Conservation (phyloP, 805 yeast species). For the Sungouiozyma ichnusensis region DNA sequence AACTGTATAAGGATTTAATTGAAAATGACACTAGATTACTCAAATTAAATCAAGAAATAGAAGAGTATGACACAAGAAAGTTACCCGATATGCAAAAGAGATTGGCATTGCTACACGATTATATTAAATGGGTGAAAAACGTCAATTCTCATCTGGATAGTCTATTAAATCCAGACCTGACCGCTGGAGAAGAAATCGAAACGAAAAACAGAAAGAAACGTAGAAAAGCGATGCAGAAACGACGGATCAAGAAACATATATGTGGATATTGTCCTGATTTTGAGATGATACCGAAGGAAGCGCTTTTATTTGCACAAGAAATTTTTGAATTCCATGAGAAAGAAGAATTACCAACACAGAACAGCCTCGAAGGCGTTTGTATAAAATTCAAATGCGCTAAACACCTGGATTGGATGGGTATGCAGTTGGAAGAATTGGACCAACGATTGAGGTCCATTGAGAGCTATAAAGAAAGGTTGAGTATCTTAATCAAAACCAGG, state of each 20-base stretch:
- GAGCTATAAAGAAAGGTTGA: slow-evolving; percentile 16
- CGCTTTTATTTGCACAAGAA: slow-evolving; percentile 11
- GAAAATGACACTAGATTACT: slow-evolving; percentile 11
- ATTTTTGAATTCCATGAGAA: slow-evolving; percentile 4
- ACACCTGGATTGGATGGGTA: slow-evolving; percentile 25
- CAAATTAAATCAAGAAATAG: slow-evolving; percentile 8
- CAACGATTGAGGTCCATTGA: slow-evolving; percentile 19
- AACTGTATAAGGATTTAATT: slow-evolving; percentile 11
- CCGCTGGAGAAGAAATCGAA: neutral
- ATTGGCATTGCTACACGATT: slow-evolving; percentile 10
- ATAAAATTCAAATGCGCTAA: slow-evolving; percentile 19
- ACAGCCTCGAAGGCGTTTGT: slow-evolving; percentile 15
- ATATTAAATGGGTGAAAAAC: slow-evolving; percentile 26
- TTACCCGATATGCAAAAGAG: slow-evolving; percentile 8
- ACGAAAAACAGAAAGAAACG: slow-evolving; percentile 7
- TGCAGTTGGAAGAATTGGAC: slow-evolving; percentile 13
- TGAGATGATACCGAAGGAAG: slow-evolving; percentile 8
- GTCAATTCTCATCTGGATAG: slow-evolving; percentile 13
- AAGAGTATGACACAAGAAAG: slow-evolving; percentile 9
- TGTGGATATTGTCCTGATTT: slow-evolving; percentile 21
- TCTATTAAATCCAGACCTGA: neutral
- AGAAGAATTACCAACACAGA: slow-evolving; percentile 1
- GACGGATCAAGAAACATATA: slow-evolving; percentile 10
- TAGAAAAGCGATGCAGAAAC: slow-evolving; percentile 1
- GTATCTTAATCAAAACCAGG: slow-evolving; percentile 16